A percentile compares a stretch with the other conserved stretches of the same genome.
These are phyloP conservation scores for Lindgomyces ingoldianus DNA, from an alignment of 495 filamentous ascomycete genomes.

Conservation along the genomic window DNA sequence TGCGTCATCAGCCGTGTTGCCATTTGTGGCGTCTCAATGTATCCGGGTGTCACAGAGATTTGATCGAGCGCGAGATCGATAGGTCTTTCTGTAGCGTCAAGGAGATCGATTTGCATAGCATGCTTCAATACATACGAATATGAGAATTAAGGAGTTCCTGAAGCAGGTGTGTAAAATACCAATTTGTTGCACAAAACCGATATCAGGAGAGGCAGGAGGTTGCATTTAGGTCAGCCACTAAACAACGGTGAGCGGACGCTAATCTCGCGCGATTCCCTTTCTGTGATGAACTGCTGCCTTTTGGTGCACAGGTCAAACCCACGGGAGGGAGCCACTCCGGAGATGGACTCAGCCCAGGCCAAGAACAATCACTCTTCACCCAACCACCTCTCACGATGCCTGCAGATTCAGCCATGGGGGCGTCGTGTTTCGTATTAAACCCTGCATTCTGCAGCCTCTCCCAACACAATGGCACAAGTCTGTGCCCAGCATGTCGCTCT, in stretches of 20 bases:
- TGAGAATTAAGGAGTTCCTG: slow-evolving; percentile 1
- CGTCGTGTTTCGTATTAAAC: slow-evolving; percentile 34
- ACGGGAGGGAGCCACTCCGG: slow-evolving; percentile 1
- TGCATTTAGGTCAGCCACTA: slow-evolving; percentile 14
- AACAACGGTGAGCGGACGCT: not conserved
- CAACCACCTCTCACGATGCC: slow-evolving; percentile 6
- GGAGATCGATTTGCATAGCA: not conserved
- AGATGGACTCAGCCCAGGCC: not conserved
- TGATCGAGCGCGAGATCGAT: not conserved
- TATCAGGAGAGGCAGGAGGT: slow-evolving; percentile 12
- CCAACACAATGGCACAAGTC: slow-evolving; percentile 9
- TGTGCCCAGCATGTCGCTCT: slow-evolving; percentile 5
- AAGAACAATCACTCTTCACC: not conserved
- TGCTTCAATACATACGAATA: not conserved
- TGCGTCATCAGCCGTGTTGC: too few relatives aligned
- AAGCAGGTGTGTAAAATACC: not conserved
- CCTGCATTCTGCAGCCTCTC: slow-evolving; percentile 11
- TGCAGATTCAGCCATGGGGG: slow-evolving; percentile 23
- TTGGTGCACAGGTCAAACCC: too few relatives aligned
- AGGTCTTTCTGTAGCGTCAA: not conserved
- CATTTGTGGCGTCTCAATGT: not conserved
- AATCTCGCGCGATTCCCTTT: not conserved
- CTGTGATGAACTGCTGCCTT: not conserved
- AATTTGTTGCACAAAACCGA: too few relatives aligned
- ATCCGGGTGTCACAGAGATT: not conserved